Evolutionary conservation across 139 green algal genomes (phyloP).

Genomic region (Chlamydomonas sp.): DNA sequence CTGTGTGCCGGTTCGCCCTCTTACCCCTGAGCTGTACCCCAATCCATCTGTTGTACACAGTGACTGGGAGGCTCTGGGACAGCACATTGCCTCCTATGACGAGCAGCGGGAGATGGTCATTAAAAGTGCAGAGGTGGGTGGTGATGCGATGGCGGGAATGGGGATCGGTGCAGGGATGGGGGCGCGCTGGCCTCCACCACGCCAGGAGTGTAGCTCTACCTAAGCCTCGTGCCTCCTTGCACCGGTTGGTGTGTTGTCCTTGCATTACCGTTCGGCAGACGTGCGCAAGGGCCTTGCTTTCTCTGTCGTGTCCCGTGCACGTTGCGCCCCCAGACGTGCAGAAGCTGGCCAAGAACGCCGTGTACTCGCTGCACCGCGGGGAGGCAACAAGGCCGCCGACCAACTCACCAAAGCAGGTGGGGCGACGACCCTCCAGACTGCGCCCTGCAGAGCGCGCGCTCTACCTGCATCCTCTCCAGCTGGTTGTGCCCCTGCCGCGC

Average conservation of each 20-base stretch:
- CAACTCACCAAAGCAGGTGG: slow-evolving; percentile 50
- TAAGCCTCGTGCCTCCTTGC: background rate
- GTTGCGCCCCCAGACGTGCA: slow-evolving; percentile 66
- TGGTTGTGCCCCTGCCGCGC: no score
- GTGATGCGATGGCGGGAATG: background rate
- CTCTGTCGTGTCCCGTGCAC: background rate
- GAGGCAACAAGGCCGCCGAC: slow-evolving; percentile 50
- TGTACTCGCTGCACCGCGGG: slow-evolving; percentile 79
- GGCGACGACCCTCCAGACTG: no score
- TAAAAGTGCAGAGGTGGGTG: slow-evolving; percentile 67
- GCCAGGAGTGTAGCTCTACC: no score
- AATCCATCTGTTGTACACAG: background rate
- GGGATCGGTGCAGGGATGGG: background rate
- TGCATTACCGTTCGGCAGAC: no score
- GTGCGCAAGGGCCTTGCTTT: no score
- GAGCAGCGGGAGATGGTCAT: slow-evolving; percentile 78
- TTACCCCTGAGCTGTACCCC: background rate
- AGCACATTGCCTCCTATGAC: slow-evolving; percentile 65
- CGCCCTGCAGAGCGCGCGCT: background rate
- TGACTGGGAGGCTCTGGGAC: slow-evolving; percentile 54
- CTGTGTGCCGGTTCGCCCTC: no score
- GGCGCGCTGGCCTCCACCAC: background rate
- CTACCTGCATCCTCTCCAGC: background rate
- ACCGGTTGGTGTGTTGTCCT: no score
- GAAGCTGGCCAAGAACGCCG: slow-evolving; percentile 83